Evolutionary conservation across 768 basidiomycete species (phyloP), one percentile per base, ranked within the genome.

Genomic region (Atractiella rhizophila): DNA sequence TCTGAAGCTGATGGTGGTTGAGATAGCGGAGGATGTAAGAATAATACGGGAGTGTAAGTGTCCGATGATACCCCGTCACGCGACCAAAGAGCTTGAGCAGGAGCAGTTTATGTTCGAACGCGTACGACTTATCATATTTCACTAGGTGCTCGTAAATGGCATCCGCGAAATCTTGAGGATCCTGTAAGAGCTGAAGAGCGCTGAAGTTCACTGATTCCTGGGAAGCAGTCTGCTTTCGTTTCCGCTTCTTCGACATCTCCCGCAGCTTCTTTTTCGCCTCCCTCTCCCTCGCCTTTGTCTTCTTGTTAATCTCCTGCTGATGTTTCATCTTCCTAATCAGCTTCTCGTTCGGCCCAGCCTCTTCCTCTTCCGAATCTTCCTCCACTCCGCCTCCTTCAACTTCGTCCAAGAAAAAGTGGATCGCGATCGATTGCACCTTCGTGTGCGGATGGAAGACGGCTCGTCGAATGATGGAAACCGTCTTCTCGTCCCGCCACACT

Each of bases 11-110:
- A 55, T 78, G 76, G 55, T 88, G 72, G 12, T 75, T 70, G 51
- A 98, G 71, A 59, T 91, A 98, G 57, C 64, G 63, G 62, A 86
- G 64, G 58, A 91, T 71, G 63, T 94, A 96, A 11, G 80, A 80
- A 64, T 98, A 98, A 61, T 94, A 91, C 2, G 75, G 70, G 31
- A 96, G 74, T 28, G 96, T 73, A 56, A 76, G 83, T 42, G 88
- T 72, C 58, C 83, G 86, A 63, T 96, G 86, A 2, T 69, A 63
- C 23, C 81, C 81, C 71, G 83, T 85, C 27, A 94, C 76, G 35
- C 91, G 74, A 4, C 83, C 78, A 33, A 96, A 69, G 37, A 98
- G 74, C 56, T 91, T 83, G 82, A 96, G 88, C 56, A 94, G 66
- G 47, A 96, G 67, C 42, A 98, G 76, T 62, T 91, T 94, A 66